phyloP scores from a whole-genome alignment of 192 early-diverging fungal species.

The Mortierella alpina region DNA sequence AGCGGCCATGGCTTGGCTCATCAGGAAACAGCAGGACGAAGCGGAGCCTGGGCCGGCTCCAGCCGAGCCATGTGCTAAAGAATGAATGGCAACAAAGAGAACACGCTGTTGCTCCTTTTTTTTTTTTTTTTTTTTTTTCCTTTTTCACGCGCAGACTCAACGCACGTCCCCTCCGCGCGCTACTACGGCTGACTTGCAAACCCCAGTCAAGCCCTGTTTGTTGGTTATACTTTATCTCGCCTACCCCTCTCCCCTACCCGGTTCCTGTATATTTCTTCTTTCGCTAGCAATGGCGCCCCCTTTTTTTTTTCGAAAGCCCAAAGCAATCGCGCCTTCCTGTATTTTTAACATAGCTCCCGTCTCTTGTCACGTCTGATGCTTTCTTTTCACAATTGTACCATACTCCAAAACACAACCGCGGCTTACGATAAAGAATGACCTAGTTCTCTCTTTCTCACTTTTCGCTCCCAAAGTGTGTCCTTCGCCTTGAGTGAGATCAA shows the following conservation, averaged over 20 bases:
- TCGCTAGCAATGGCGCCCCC: too few relatives aligned
- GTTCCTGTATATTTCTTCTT: too few relatives aligned
- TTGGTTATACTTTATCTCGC: background rate
- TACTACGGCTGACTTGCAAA: background rate
- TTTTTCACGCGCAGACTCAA: background rate
- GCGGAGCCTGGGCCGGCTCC: constrained; percentile 16
- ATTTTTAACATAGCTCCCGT: too few relatives aligned
- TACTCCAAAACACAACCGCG: background rate
- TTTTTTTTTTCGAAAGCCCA: too few relatives aligned
- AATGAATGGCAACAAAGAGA: background rate
- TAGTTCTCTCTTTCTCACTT: too few relatives aligned
- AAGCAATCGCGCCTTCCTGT: too few relatives aligned
- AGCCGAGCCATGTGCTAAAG: constrained; percentile 44
- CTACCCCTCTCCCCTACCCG: too few relatives aligned
- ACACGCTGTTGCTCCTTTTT: background rate
- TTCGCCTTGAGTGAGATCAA: too few relatives aligned
- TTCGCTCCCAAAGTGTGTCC: too few relatives aligned
- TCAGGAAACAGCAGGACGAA: background rate
- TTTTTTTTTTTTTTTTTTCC: background rate
- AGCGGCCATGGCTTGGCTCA: constrained; percentile 1
- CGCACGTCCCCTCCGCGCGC: background rate
- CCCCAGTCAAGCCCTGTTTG: background rate
- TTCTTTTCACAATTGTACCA: background rate
- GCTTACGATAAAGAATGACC: constrained; percentile 1
- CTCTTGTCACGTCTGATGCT: background rate